Conservation (phyloP, 2,329 filamentous ascomycete genomes). For the Chaetomium sp. region DNA sequence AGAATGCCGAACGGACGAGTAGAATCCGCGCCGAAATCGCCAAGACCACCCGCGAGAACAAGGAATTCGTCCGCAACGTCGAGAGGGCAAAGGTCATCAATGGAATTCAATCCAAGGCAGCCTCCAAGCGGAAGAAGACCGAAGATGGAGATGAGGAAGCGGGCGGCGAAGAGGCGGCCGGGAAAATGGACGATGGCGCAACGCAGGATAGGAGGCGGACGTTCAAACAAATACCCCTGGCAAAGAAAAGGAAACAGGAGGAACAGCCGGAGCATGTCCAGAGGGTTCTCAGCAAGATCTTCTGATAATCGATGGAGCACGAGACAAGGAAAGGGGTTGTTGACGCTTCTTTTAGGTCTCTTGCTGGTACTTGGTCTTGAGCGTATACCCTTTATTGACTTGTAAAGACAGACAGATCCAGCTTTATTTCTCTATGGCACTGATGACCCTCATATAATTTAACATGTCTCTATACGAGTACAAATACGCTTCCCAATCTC, state of each 20-base stretch:
- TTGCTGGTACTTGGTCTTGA: neutral
- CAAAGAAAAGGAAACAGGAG: slow-evolving; percentile 54
- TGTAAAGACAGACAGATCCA: neutral
- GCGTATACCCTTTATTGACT: slow-evolving; percentile 16
- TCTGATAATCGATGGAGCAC: slow-evolving; percentile 43
- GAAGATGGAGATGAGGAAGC: slow-evolving; percentile 44
- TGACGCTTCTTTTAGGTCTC: neutral
- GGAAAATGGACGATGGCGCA: slow-evolving; percentile 30
- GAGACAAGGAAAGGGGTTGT: slow-evolving; percentile 4
- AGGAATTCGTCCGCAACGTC: slow-evolving; percentile 76
- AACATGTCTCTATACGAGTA: neutral
- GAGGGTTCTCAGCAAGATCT: slow-evolving; percentile 66
- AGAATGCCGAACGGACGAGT: slow-evolving; percentile 77
- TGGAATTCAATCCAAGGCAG: slow-evolving; percentile 66
- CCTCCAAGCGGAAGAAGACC: slow-evolving; percentile 45
- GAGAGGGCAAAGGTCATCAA: slow-evolving; percentile 79
- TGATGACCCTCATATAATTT: neutral
- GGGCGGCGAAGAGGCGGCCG: slow-evolving; percentile 36
- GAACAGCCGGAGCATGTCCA: slow-evolving; percentile 58
- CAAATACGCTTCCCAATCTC: neutral
- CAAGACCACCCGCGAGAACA: slow-evolving; percentile 76
- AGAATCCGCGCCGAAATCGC: slow-evolving; percentile 77
- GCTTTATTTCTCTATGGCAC: slow-evolving; percentile 13
- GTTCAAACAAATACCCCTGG: slow-evolving; percentile 68
- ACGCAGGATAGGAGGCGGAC: slow-evolving; percentile 48